phyloP scores from a whole-genome alignment of 1,284 basidiomycete species.

The Uromyces viciae-fabae region DNA sequence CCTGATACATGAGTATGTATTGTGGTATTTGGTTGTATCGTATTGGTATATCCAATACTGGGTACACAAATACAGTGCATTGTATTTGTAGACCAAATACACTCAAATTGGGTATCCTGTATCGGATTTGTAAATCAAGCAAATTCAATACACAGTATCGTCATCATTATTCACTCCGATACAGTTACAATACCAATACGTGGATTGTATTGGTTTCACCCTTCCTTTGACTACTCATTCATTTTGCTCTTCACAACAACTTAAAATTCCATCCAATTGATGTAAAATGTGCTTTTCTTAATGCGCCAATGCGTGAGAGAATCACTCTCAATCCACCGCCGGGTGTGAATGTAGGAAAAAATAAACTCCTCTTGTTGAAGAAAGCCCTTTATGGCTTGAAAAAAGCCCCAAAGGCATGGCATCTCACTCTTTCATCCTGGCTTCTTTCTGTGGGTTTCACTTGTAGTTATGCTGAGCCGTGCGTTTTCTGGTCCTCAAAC shows the following conservation, averaged over 20 bases:
- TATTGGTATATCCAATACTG: too few species aligned
- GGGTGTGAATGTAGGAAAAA: not conserved
- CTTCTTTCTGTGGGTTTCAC: slow-evolving; percentile 14
- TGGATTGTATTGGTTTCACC: too few species aligned
- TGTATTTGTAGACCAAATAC: too few species aligned
- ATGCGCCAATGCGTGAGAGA: not conserved
- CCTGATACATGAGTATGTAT: too few species aligned
- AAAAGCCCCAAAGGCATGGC: slow-evolving; percentile 8
- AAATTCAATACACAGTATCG: too few species aligned
- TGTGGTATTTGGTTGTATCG: too few species aligned
- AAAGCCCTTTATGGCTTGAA: slow-evolving; percentile 9
- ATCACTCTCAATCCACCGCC: not conserved
- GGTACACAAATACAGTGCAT: too few species aligned
- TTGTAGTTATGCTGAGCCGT: not conserved
- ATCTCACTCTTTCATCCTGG: not conserved
- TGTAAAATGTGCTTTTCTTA: slow-evolving; percentile 13
- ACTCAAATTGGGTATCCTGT: too few species aligned
- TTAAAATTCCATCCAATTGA: slow-evolving; percentile 22
- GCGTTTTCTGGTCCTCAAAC: not conserved
- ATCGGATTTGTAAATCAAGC: too few species aligned
- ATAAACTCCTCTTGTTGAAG: not conserved
- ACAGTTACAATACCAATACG: too few species aligned
- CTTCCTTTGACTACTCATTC: not conserved
- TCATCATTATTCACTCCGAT: too few species aligned
- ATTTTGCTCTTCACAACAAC: not conserved